Evolutionary conservation across 1,139 yeast genomes (phyloP).

Genomic region (Yamadazyma mexicana): DNA sequence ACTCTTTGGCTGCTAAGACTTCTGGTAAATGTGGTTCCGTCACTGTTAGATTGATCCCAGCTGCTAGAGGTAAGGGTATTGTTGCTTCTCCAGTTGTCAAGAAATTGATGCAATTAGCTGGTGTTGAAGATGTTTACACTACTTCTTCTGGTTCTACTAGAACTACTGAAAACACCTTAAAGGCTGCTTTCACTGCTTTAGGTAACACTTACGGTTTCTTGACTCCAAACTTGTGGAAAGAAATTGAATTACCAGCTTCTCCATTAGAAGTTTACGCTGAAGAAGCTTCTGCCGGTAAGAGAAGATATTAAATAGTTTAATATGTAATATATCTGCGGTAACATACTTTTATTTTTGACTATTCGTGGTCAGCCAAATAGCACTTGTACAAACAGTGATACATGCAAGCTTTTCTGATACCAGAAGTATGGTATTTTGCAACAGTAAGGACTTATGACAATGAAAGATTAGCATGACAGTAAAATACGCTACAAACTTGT

Average conservation of each 20-base stretch:
- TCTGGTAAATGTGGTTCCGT: constrained; percentile 99
- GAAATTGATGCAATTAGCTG: constrained; percentile 98
- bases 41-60: constrained; percentile 97
- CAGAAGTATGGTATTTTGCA: too few species aligned
- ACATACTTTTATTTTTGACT: too few species aligned
- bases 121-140: constrained; percentile 99
- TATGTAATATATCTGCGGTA: not conserved
- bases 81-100: constrained; percentile 99
- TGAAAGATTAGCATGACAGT: too few species aligned
- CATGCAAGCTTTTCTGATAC: too few species aligned
- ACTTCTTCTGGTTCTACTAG: constrained; percentile 99
- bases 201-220: constrained; percentile 99
- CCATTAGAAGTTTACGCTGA: constrained; percentile 94
- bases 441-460: too few species aligned
- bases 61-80: constrained; percentile 99
- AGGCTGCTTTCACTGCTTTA: constrained; percentile 99
- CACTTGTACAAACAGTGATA: too few species aligned
- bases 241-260: constrained; percentile 78
- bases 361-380: too few species aligned
- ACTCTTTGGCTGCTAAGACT: constrained; percentile 96
- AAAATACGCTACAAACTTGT: too few species aligned
- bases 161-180: constrained; percentile 99
- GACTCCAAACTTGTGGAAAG: constrained; percentile 99
- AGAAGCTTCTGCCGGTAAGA: constrained; percentile 75
- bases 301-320: constrained; percentile 54